A percentile compares a stretch with the other conserved stretches of the same genome.
These are phyloP conservation scores for Cymbidium sinense DNA, from an alignment of 106 monocot genomes.

Conservation along the genomic window DNA sequence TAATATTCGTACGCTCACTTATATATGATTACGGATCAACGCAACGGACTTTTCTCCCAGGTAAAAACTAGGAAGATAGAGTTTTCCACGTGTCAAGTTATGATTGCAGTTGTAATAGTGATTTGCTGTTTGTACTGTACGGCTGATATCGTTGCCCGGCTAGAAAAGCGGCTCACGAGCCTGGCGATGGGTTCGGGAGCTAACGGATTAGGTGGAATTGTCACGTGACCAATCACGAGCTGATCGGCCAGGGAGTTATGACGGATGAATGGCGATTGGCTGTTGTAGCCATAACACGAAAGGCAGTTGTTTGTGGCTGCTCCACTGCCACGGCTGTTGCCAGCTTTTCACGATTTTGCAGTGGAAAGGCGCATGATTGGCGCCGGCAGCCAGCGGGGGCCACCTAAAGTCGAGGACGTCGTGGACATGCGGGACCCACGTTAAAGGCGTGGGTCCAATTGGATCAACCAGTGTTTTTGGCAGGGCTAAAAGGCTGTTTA, in stretches of 20 bases:
- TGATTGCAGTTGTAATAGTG: neutral
- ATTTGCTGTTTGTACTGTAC: neutral
- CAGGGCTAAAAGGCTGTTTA: too few species aligned
- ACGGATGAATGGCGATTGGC: neutral
- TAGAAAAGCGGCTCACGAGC: neutral
- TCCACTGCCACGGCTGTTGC: neutral
- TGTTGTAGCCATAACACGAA: neutral
- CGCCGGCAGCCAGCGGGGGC: neutral
- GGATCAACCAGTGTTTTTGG: too few species aligned
- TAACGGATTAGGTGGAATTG: neutral
- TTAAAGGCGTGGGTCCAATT: too few species aligned
- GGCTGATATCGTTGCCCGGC: neutral
- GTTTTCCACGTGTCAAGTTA: neutral
- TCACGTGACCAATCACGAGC: conserved; percentile 9
- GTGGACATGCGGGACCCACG: too few species aligned
- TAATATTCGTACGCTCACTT: neutral
- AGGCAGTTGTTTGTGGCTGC: neutral
- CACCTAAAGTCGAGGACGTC: too few species aligned
- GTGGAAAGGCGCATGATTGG: neutral
- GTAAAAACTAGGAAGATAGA: too few species aligned
- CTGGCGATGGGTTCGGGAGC: neutral
- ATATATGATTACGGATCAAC: neutral
- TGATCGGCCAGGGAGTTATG: neutral
- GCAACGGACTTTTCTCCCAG: neutral
- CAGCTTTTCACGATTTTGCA: neutral